These are phyloP conservation scores for Macrolepiota albuminosa DNA, from an alignment of 768 basidiomycete genomes.

Conservation along the genomic window DNA sequence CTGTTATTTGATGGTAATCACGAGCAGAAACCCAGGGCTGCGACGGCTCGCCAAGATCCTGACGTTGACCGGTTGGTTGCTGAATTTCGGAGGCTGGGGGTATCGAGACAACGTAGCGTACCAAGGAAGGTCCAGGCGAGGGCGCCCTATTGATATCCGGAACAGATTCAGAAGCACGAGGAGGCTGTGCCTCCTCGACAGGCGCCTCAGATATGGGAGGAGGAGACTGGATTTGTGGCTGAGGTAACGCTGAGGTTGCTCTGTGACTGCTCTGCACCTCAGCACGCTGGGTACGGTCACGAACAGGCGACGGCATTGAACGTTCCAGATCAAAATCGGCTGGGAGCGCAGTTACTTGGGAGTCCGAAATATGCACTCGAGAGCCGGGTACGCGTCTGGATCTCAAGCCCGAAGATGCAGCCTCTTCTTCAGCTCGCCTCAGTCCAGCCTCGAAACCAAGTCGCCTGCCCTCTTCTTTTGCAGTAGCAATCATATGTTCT, in stretches of 20 bases:
- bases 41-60: slow-evolving; percentile 17
- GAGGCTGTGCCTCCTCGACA: not conserved
- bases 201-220: not conserved
- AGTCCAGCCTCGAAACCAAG: slow-evolving; percentile 46
- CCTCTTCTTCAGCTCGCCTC: slow-evolving; percentile 31
- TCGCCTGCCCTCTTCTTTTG: slow-evolving; percentile 56
- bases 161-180: not conserved
- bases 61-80: slow-evolving; percentile 16
- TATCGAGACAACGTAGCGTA: slow-evolving; percentile 27
- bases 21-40: slow-evolving; percentile 35
- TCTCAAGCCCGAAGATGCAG: slow-evolving; percentile 1
- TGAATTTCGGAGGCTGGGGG: slow-evolving; percentile 26
- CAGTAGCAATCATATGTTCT: slow-evolving; percentile 44
- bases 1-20: slow-evolving; percentile 24
- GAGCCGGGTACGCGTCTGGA: not conserved
- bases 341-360: not conserved
- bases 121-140: slow-evolving; percentile 20
- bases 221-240: slow-evolving; percentile 2
- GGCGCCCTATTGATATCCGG: not conserved
- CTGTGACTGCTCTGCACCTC: slow-evolving; percentile 1
- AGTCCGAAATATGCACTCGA: not conserved
- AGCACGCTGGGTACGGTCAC: not conserved
- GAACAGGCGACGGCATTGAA: slow-evolving; percentile 9
- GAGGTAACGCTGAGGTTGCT: not conserved
- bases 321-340: not conserved